Evolutionary conservation across 768 basidiomycete species (phyloP), one percentile per base, ranked within the genome.

Genomic region (Chiua virens): DNA sequence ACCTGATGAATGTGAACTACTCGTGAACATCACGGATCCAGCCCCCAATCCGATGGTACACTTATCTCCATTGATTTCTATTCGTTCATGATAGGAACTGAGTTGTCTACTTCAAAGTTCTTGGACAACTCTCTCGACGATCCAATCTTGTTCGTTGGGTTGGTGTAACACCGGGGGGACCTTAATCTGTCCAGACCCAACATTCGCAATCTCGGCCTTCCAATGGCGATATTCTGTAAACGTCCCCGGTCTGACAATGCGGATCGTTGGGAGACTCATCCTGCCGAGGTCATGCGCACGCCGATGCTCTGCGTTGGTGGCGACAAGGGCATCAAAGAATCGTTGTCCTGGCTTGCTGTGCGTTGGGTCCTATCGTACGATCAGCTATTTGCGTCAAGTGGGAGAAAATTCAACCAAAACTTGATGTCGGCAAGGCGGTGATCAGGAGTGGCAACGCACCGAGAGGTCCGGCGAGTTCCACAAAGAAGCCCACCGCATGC

Each of bases 221-320:
- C 55, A 58, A 32, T 21, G 42, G 44, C 60, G 54, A 32, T 55
- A 64, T 4, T 54, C 62, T 3, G 41, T 30, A 13, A 64, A 64
- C 9, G 56, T 60, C 8, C 64, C 60, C 7, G 43, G 17, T 21
- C 53, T 48, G 5, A 66, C 46, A 3, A 66, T 45, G 5, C 60
- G 60, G 39, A 67, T 51, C 28, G 62, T 62, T 3, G 65, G 64
- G 8, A 55, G 38, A 10, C 54, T 34, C 1, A 52, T 40, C 17
- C 23, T 21, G 8, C 48, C 53, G 1, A 11, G 21, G 3, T 50
- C 40, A 8, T 54, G 32, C 14, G 42, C 51, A 23, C 3, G 9
- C 5, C 39, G 25, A 14, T 39, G 42, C 17, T 40, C 38, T 1
- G 4, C 2, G 13, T 59, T 50, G 0, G 39, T 28, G 14, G 41